A percentile compares a stretch with the other conserved stretches of the same genome.
These are phyloP conservation scores for Isatis tinctoria DNA, from an alignment of 345 rosid genomes.

Conservation along the genomic window DNA sequence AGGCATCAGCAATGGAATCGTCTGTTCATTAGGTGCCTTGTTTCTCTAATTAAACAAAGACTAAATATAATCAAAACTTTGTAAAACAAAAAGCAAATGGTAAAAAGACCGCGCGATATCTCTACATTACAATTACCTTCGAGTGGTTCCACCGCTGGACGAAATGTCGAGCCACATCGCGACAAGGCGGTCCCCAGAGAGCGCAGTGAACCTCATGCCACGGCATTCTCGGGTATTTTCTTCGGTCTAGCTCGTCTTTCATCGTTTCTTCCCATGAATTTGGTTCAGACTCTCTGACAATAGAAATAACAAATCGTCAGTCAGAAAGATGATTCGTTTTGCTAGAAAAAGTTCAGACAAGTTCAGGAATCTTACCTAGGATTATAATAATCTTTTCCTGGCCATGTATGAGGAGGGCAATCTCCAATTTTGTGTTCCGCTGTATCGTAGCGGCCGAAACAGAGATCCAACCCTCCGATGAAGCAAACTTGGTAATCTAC, in stretches of 20 bases:
- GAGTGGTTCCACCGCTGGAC: conserved; percentile 99
- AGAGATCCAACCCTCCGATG: conserved; percentile 89
- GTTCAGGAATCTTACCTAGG: conserved; percentile 56
- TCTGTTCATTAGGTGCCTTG: conserved; percentile 79
- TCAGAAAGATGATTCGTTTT: conserved; percentile 4
- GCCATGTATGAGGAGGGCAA: conserved; percentile 67
- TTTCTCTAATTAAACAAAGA: conserved; percentile 52
- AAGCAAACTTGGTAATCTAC: conserved; percentile 78
- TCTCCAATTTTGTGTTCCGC: conserved; percentile 71
- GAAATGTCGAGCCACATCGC: conserved; percentile 86
- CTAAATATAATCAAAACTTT: background rate
- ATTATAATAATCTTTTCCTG: conserved; percentile 94
- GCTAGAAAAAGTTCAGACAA: background rate
- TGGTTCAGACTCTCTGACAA: conserved; percentile 85
- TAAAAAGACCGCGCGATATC: background rate
- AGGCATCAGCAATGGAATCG: conserved; percentile 88
- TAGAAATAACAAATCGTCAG: background rate
- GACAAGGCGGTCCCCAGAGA: conserved; percentile 95
- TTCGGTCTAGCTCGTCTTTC: conserved; percentile 73
- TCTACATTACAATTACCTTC: conserved; percentile 45
- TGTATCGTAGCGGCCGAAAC: conserved; percentile 91
- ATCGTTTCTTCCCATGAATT: conserved; percentile 93
- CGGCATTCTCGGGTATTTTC: conserved; percentile 88
- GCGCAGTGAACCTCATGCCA: conserved; percentile 99
- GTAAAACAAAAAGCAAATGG: background rate